Evolutionary conservation across 108 stramenopile species (phyloP), one percentile per base, ranked within the genome.

Genomic region (Conticribra weissflogii): DNA sequence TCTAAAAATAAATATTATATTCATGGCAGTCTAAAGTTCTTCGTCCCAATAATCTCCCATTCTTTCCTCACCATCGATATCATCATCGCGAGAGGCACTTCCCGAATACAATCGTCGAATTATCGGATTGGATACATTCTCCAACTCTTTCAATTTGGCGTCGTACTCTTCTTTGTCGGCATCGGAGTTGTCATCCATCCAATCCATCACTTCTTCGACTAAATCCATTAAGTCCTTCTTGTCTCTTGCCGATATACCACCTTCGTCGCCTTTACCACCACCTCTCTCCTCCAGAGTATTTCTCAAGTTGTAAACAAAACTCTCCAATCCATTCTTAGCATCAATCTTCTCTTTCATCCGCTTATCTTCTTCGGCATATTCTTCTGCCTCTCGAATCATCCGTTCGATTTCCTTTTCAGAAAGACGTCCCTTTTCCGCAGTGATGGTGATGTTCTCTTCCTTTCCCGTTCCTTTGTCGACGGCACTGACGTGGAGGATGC

Each of bases 21-120:
- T n/a, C n/a, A n/a, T n/a, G n/a, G n/a, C n/a, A 79, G 80, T 86
- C 96, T 98, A 50, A 95, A 65, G 53, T 53, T 65, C 63, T 52
- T 65, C 63, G 53, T 65, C 63, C 7, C 63, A 57, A 81, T 83
- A 65, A 57, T 86, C 86, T 87, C 94, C 72, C 87, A 68, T 47
- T 90, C 82, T 66, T 86, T 67, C 48, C 85, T 50, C 63, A 76
- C 90, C 86, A 76, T 92, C 92, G n/a, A n/a, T n/a, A n/a, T n/a
- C n/a, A n/a, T n/a, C n/a, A 54, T 81, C 82, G 17, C 50, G 3
- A 12, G 17, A 8, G 19, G 8, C 36, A 41, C 36, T 41, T 9
- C 50, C 50, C 9, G 19, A n/a, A 51, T 22, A 97, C 85, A 3
- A 98, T 66, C 36, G 5, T 41, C 36, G 5, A 5, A 41, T 41